phyloP scores from a whole-genome alignment of 805 yeast species.

The Candida khao-thaluensis region DNA sequence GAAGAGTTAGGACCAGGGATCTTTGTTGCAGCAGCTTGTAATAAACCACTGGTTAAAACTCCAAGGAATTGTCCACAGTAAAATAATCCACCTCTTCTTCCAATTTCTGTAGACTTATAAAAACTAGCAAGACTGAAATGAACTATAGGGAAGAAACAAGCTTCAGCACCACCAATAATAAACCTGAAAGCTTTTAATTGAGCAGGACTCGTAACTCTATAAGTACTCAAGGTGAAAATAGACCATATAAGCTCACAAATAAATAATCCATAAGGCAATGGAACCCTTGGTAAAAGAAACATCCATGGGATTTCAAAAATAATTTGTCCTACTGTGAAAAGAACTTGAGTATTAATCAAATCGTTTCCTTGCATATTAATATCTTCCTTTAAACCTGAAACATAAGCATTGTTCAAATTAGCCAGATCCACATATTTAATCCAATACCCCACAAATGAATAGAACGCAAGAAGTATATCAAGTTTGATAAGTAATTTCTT shows the following conservation, averaged over 20 bases:
- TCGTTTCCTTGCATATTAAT: conserved; percentile 29
- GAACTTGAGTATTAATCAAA: conserved; percentile 26
- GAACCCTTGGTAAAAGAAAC: conserved; percentile 22
- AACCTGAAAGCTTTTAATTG: conserved; percentile 27
- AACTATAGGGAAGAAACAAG: conserved; percentile 25
- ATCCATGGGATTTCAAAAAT: conserved; percentile 27
- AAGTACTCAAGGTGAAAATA: conserved; percentile 22
- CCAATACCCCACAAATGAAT: conserved; percentile 14
- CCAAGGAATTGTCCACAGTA: conserved; percentile 33
- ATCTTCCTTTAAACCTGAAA: conserved; percentile 33
- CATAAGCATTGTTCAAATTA: conserved; percentile 24
- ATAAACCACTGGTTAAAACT: conserved; percentile 26
- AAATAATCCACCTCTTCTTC: conserved; percentile 24
- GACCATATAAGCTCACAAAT: conserved; percentile 21
- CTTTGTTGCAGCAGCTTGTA: conserved; percentile 18
- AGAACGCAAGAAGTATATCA: conserved; percentile 19
- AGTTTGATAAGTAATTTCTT: conserved; percentile 29
- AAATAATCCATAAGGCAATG: conserved; percentile 16
- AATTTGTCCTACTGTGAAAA: conserved; percentile 24
- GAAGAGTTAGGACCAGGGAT: conserved; percentile 6
- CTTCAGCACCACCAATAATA: conserved; percentile 26
- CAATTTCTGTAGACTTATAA: conserved; percentile 25
- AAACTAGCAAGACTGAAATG: conserved; percentile 27
- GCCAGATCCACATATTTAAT: conserved; percentile 13
- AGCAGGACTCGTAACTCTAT: conserved; percentile 17